Base-by-base conservation (phyloP, 495 filamentous ascomycete species). In the Haplographium delicatum region DNA sequence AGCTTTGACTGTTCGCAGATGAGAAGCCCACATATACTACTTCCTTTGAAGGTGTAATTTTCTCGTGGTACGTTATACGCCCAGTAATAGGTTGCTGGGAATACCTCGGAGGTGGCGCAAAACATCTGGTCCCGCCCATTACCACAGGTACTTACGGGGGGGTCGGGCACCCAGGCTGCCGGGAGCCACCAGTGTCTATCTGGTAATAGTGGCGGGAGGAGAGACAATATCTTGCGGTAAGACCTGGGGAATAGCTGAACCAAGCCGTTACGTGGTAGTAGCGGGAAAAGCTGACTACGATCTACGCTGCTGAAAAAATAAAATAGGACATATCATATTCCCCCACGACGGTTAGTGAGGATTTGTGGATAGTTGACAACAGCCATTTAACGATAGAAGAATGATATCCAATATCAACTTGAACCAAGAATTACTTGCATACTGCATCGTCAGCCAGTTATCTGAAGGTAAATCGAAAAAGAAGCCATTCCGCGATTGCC, bases 231-330 rank as follows among this genome's bases (percentile, higher is more conserved):
- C 5, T 44, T 37, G 26, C 7, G n/a, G 20, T 51, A 31, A 51
- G 49, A 51, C 49, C 39, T 51, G 49, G 49, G 49, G 39, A 44
- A 38, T 44, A 15, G 30, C 34, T n/a, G 39, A 37, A 28, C 27
- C 28, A 15, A 40, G 11, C 10, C 10, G 16, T 26, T 18, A 18
- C 15, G 19, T 8, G 13, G 7, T n/a, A n/a, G 22, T n/a, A 5
- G 42, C 31, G 25, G 9, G 22, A 31, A 11, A 19, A 38, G 10
- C 35, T 19, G 35, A 20, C 35, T 19, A 19, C 35, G 6, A 19
- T 39, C n/a, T n/a, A n/a, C n/a, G n/a, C n/a, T n/a, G n/a, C n/a
- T n/a, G n/a, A n/a, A n/a, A n/a, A n/a, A n/a, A n/a, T n/a, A n/a
- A n/a, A n/a, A n/a, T n/a, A n/a, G n/a, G n/a, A n/a, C n/a, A n/a